Evolutionary conservation across 257 asterid species (phyloP).

Genomic region (Prunella vulgaris): DNA sequence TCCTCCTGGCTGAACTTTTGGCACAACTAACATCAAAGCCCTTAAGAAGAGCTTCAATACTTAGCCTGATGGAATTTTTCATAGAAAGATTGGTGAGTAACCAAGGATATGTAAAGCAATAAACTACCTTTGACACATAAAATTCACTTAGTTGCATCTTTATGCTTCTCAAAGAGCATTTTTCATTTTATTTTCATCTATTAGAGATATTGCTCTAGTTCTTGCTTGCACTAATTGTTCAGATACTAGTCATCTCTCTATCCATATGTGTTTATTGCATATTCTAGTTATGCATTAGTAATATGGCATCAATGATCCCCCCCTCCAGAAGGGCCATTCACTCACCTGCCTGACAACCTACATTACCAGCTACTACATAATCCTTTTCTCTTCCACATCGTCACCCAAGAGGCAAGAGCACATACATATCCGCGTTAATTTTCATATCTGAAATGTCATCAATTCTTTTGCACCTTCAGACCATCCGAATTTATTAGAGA

Average conservation of each 20-base stretch:
- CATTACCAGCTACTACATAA: too few relatives aligned
- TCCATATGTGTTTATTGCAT: too few relatives aligned
- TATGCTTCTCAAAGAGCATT: background rate
- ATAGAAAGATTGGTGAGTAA: conserved; percentile 89
- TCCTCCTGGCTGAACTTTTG: conserved; percentile 73
- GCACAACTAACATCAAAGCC: conserved; percentile 49
- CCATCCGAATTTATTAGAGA: background rate
- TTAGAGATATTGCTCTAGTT: conserved; percentile 4
- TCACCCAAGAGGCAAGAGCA: background rate
- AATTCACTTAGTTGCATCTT: conserved; percentile 1
- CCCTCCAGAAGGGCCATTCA: too few relatives aligned
- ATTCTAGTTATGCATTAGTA: too few relatives aligned
- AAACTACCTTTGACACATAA: background rate
- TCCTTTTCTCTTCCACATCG: background rate
- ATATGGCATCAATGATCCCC: too few relatives aligned
- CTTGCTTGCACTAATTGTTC: background rate
- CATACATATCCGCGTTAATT: background rate
- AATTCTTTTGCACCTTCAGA: background rate
- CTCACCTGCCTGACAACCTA: too few relatives aligned
- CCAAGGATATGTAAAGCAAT: too few relatives aligned
- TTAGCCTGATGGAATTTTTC: conserved; percentile 74
- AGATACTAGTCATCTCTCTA: too few relatives aligned
- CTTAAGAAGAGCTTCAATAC: conserved; percentile 50
- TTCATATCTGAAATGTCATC: background rate
- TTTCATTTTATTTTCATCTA: background rate